Evolutionary conservation across 202 grass and related monocot species (phyloP).

Genomic region (Dendrocalamus latiflorus): DNA sequence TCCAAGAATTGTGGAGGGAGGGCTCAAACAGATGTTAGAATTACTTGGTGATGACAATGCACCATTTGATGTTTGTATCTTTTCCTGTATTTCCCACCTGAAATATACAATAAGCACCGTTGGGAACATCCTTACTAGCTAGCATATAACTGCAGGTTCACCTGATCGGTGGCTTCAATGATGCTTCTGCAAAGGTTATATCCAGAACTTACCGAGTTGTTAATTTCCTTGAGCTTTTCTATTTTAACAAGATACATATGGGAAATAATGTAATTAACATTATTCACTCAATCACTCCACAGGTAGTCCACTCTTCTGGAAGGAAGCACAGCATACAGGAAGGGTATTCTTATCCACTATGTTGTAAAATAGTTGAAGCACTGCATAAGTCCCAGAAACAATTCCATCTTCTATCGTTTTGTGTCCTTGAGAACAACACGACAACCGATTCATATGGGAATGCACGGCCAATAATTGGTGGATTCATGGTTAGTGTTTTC

Average conservation of each 20-base stretch:
- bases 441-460: constrained; percentile 53
- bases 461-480: constrained; percentile 53
- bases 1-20: no score
- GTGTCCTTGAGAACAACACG: constrained; percentile 78
- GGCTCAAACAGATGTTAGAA: no score
- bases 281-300: constrained; percentile 19
- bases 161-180: constrained; percentile 73
- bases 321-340: constrained; percentile 41
- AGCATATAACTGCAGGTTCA: constrained; percentile 59
- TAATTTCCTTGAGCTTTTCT: not conserved
- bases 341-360: constrained; percentile 68
- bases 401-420: constrained; percentile 61
- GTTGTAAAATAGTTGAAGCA: constrained; percentile 71
- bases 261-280: not conserved
- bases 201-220: not conserved
- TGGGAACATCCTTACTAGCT: constrained; percentile 23
- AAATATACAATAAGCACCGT: not conserved
- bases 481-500: constrained; percentile 61
- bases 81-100: constrained; percentile 3
- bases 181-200: constrained; percentile 61
- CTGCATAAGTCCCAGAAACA: constrained; percentile 43
- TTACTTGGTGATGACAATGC: no score
- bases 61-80: no score
- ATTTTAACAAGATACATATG: not conserved
- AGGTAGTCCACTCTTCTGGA: constrained; percentile 36